Evolutionary conservation across 768 basidiomycete species (phyloP).

Genomic region (Floccularia luteovirens): DNA sequence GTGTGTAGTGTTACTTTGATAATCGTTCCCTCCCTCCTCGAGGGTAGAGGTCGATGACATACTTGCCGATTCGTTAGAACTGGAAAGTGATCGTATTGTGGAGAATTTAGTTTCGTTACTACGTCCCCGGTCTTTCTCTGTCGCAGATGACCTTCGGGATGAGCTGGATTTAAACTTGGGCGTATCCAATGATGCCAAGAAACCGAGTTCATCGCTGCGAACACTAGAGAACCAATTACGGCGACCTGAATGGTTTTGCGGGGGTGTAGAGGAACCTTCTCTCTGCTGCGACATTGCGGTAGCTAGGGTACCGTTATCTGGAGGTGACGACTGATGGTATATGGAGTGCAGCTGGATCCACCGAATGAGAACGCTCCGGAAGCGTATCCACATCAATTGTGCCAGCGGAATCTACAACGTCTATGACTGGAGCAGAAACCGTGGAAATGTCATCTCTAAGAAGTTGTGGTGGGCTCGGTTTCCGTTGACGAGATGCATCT

Average conservation of each 20-base stretch:
- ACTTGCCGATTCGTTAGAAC: too few relatives aligned
- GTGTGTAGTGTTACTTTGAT: too few relatives aligned
- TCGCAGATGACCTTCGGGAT: constrained; percentile 11
- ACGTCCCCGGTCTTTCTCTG: constrained; percentile 29
- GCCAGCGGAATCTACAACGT: constrained; percentile 9
- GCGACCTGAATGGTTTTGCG: constrained; percentile 29
- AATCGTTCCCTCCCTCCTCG: too few relatives aligned
- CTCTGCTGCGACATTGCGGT: constrained; percentile 5
- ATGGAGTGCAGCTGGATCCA: constrained; percentile 11
- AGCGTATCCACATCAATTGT: background rate
- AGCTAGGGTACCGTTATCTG: constrained; percentile 4
- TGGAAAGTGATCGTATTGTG: too few relatives aligned
- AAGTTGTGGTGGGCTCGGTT: constrained; percentile 9
- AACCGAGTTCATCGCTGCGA: constrained; percentile 25
- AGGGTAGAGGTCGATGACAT: too few relatives aligned
- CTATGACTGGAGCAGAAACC: constrained; percentile 27
- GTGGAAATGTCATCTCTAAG: constrained; percentile 22
- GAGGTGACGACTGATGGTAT: constrained; percentile 6
- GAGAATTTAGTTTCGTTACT: constrained; percentile 22
- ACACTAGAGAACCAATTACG: constrained; percentile 51
- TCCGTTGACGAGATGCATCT: constrained; percentile 48
- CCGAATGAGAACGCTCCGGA: constrained; percentile 9
- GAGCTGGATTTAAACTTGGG: constrained; percentile 9
- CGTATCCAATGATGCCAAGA: too few relatives aligned
- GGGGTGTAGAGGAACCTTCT: constrained; percentile 7